Evolutionary conservation across 768 basidiomycete genomes (phyloP).

Genomic region (Amanita jacksonii): DNA sequence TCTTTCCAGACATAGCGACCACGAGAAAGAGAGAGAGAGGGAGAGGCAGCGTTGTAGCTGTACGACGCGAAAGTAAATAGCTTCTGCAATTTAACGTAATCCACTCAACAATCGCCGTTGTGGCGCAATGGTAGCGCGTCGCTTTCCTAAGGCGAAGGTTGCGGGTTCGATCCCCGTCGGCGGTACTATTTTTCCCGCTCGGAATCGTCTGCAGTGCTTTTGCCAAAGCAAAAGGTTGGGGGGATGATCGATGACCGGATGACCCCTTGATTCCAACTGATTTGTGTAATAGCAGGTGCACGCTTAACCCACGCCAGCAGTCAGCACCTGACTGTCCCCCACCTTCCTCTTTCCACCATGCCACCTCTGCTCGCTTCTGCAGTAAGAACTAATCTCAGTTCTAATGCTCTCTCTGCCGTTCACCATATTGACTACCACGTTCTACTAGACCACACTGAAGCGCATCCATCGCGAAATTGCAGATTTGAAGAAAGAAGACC

Average conservation of each 20-base stretch:
- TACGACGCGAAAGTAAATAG: no score
- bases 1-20: constrained; percentile 32
- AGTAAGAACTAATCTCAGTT: constrained; percentile 11
- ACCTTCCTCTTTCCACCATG: constrained; percentile 12
- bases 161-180: constrained; percentile 11
- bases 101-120: no score
- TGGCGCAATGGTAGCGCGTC: constrained; percentile 11
- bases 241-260: no score
- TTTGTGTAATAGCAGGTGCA: no score
- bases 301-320: background rate
- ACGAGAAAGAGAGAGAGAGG: no score
- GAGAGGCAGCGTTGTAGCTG: no score
- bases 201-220: no score
- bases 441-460: constrained; percentile 61
- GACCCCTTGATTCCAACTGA: no score
- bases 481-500: constrained; percentile 75
- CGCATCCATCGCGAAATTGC: constrained; percentile 78
- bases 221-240: no score
- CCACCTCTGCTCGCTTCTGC: constrained; percentile 18
- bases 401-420: no score
- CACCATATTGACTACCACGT: no score
- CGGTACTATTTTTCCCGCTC: constrained; percentile 1
- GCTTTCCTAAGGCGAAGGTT: constrained; percentile 11
- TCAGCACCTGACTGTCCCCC: background rate
- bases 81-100: no score